Base-by-base conservation (phyloP, 2,329 filamentous ascomycete species). In the Taxawa tesnikishii region DNA sequence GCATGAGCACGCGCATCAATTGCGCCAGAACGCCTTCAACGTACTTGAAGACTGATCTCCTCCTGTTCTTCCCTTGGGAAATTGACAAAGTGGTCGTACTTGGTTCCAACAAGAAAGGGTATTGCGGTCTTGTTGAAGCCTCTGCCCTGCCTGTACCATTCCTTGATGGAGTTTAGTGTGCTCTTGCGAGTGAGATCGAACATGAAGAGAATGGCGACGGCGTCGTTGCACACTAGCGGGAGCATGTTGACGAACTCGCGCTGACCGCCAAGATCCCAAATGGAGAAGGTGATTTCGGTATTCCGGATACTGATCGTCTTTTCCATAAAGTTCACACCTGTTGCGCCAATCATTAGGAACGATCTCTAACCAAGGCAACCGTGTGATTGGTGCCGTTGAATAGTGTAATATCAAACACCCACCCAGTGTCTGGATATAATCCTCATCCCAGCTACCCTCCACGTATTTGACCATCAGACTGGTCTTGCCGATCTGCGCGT, bases 111-210 rank as follows among this genome's bases (percentile, higher is more conserved):
- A 15, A 98, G 62, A 51, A 98, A 94, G 0, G 90, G 90, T 45
- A 98, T 98, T n/a, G 90, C 90, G 10, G 90, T 98, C 69, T 98
- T 98, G 70, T 98, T 98, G 69, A 98, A 98, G 15, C 90, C 90
- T 42, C 90, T 74, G 29, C 90, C 90, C 60, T 98, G 90, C 34
- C 90, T 75, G 55, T 98, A 98, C 90, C 90, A 98, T 57, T 98
- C 90, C 66, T 98, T 98, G 68, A 98, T 96, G 50, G 84, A 94
- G 63, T 98, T 98, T 45, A 98, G 68, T 0, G 90, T 98, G 62
- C 87, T 94, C 69, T 98, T 98, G 46, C 90, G 74, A 17, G 90
- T 98, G 44, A 98, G 67, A 56, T 98, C 90, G 57, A 98, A 98
- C 90, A 98, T 98, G 73, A 98, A 98, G 26, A 98, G 70, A 44